Percentiles rank a stretch among this genome's conserved stretches.
These are phyloP conservation scores for Lepiota venenata DNA, from an alignment of 768 basidiomycete genomes.

Conservation along the genomic window DNA sequence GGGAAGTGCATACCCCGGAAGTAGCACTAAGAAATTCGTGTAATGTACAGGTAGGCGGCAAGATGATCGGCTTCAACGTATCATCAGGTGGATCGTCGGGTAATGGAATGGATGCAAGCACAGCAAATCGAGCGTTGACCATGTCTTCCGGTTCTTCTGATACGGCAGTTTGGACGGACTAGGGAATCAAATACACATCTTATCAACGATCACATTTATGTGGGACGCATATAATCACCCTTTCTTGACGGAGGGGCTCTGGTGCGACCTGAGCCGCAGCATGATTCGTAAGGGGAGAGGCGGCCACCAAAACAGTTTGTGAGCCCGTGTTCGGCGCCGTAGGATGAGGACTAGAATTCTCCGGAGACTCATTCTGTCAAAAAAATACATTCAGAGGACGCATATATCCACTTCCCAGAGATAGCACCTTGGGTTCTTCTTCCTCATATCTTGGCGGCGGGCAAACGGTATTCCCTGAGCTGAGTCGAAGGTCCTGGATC, in stretches of 20 bases:
- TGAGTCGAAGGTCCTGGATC: slow-evolving; percentile 33
- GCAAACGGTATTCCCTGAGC: slow-evolving; percentile 24
- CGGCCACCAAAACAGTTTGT: slow-evolving; percentile 14
- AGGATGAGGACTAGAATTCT: neutral
- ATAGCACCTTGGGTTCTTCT: slow-evolving; percentile 24
- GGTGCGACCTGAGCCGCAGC: neutral
- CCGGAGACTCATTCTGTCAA: neutral
- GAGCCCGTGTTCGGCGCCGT: slow-evolving; percentile 4
- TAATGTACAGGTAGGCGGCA: slow-evolving; percentile 60
- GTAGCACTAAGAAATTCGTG: slow-evolving; percentile 65
- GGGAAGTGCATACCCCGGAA: slow-evolving; percentile 44
- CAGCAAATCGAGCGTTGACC: slow-evolving; percentile 49
- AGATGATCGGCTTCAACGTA: slow-evolving; percentile 62
- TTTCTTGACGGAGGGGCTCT: neutral
- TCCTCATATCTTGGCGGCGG: slow-evolving; percentile 39
- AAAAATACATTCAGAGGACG: neutral
- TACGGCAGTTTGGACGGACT: slow-evolving; percentile 22
- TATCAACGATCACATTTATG: neutral
- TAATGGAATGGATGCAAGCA: slow-evolving; percentile 59
- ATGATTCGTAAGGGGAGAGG: neutral
- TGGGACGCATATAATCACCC: neutral
- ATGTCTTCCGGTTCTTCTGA: slow-evolving; percentile 39
- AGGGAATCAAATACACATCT: neutral
- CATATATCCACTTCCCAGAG: neutral
- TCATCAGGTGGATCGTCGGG: slow-evolving; percentile 64